A percentile compares a stretch with the other conserved stretches of the same genome.
These are phyloP conservation scores for Dryas alaskensis DNA, from an alignment of 306 rosid genomes.

Conservation along the genomic window DNA sequence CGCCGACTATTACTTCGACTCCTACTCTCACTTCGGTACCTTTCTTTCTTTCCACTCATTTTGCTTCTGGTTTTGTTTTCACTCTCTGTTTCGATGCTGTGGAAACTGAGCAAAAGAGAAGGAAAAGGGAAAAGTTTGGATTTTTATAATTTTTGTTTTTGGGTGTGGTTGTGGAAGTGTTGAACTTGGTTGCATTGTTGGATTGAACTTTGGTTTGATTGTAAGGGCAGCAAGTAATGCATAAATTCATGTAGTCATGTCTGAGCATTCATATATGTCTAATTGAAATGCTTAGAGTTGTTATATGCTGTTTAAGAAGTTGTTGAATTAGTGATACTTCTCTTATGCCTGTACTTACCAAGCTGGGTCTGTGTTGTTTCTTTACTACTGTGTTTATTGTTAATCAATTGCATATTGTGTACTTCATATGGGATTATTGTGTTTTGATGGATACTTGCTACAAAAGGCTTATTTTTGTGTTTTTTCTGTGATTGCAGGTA, in stretches of 20 bases:
- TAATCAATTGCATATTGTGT: neutral
- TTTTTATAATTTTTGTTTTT: slow-evolving; percentile 1
- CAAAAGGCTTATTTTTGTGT: slow-evolving; percentile 19
- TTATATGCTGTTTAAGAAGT: neutral
- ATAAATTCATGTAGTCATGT: neutral
- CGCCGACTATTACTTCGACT: slow-evolving; percentile 96
- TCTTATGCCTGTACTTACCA: too few relatives aligned
- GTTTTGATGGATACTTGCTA: neutral
- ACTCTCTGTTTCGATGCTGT: neutral
- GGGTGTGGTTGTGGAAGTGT: neutral
- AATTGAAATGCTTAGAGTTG: neutral
- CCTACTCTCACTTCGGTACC: slow-evolving; percentile 97
- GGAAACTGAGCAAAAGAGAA: neutral
- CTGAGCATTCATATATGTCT: neutral
- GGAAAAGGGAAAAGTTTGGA: neutral
- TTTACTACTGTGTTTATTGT: too few relatives aligned
- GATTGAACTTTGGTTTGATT: neutral
- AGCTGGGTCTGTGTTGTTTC: neutral
- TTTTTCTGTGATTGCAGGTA: slow-evolving; percentile 63
- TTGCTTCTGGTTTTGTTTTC: neutral
- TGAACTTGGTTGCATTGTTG: neutral
- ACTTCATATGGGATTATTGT: neutral
- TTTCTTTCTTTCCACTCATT: neutral
- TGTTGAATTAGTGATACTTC: neutral
- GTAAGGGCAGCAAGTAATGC: neutral